Evolutionary conservation across 768 basidiomycete genomes (phyloP).

Genomic region (Boletus insuetus): DNA sequence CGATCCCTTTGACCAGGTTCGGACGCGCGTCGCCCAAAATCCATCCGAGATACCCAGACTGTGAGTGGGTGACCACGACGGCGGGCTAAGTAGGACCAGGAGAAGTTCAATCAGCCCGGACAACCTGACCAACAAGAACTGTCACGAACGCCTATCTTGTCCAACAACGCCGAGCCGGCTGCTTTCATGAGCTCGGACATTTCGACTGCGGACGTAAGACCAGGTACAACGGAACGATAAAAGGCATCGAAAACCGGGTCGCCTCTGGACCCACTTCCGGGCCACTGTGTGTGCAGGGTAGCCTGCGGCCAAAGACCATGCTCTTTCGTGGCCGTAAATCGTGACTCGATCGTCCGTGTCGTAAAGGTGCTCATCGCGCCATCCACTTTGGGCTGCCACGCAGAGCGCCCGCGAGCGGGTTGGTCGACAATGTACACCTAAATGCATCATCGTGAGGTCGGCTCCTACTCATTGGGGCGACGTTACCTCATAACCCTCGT

Average conservation of each 20-base stretch:
- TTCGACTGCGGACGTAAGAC: constrained; percentile 36
- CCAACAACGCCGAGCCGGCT: constrained; percentile 43
- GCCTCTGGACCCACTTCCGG: constrained; percentile 46
- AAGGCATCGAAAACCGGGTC: constrained; percentile 46
- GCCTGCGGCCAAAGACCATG: constrained; percentile 47
- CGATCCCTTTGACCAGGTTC: constrained; percentile 42
- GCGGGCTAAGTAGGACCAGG: constrained; percentile 33
- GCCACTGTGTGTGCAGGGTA: constrained; percentile 49
- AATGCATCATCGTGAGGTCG: not conserved
- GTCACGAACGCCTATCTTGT: constrained; percentile 46
- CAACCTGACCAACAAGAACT: not conserved
- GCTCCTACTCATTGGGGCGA: not conserved
- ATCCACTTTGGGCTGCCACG: constrained; percentile 40
- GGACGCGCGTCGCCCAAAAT: constrained; percentile 47
- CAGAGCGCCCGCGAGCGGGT: constrained; percentile 44
- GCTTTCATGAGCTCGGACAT: constrained; percentile 38
- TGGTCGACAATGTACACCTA: constrained; percentile 47
- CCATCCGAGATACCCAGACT: constrained; percentile 50
- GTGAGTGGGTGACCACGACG: constrained; percentile 50
- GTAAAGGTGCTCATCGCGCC: constrained; percentile 33
- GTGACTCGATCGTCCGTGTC: constrained; percentile 36
- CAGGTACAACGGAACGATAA: constrained; percentile 42
- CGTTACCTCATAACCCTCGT: constrained; percentile 48
- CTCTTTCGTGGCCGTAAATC: constrained; percentile 41
- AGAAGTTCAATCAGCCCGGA: not conserved